These are phyloP conservation scores for Nicotiana noctiflora DNA, from an alignment of 257 asterid species.

Conservation along the genomic window DNA sequence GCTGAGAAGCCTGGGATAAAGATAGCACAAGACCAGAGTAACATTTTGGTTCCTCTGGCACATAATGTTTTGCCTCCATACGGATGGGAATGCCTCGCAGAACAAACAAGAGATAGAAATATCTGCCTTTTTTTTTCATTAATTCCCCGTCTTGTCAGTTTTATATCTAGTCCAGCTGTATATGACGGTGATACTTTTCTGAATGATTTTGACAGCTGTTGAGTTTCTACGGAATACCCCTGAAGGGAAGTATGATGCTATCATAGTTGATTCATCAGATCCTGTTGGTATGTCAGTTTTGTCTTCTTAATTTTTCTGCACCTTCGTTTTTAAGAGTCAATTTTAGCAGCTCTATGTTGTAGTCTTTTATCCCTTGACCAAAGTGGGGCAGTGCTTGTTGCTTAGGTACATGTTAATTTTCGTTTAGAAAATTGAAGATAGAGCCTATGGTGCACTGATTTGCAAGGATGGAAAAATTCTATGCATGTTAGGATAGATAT, in stretches of 20 bases:
- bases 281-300: conserved; percentile 70
- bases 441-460: background rate
- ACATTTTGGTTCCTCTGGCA: background rate
- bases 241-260: conserved; percentile 76
- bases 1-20: background rate
- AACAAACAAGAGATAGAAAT: background rate
- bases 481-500: background rate
- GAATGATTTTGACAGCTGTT: conserved; percentile 46
- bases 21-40: background rate
- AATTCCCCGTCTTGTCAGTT: background rate
- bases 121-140: background rate
- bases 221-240: conserved; percentile 65
- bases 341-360: background rate
- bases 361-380: background rate
- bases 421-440: background rate
- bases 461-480: background rate
- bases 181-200: background rate
- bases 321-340: background rate
- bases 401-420: background rate
- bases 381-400: background rate
- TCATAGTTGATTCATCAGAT: conserved; percentile 95
- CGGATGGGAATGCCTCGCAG: background rate
- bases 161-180: background rate
- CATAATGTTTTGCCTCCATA: background rate
- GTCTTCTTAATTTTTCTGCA: background rate